Base-by-base conservation (phyloP, 495 filamentous ascomycete species). In the Rhypophila decipiens region DNA sequence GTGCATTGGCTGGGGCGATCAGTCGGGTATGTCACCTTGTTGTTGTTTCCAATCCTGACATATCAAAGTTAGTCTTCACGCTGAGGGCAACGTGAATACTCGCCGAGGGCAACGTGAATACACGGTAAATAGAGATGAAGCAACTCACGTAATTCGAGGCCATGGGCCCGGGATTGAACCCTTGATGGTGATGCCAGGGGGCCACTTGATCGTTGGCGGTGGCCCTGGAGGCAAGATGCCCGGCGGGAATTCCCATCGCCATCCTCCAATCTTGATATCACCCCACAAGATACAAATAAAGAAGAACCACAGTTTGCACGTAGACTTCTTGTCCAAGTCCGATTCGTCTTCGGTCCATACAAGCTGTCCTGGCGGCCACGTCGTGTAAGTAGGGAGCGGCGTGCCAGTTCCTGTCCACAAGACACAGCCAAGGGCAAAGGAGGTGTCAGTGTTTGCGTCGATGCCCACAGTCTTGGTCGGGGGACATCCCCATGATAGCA, bases 131-230 rank as follows among this genome's bases (percentile, higher is more conserved):
- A n/a, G n/a, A n/a, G n/a, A n/a, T n/a, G n/a, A n/a, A n/a, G n/a
- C n/a, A n/a, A n/a, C n/a, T n/a, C n/a, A n/a, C 35, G 52, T 53
- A 42, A 59, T 56, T 17, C 19, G 7, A 1, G 56, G 56, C 56
- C 56, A 59, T 8, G 33, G 24, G n/a, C n/a, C n/a, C 0, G 56
- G 56, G 15, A 53, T 37, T 2, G 5, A 42, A 2, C 52, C 56
- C 21, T 23, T 12, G 33, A 56, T 37, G 7, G 24, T 34, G 46
- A 56, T 20, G 37, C 52, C 52, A 7, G 46, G 39, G 19, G 47
- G 51, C 1, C 3, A 38, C 3, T 39, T 17, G 43, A 51, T 51
- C 17, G 15, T 40, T 4, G 49, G 49, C 23, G 50, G 50, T 5
- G 50, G 54, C 1, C 54, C 54, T 1, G 50, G 40, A 4, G 20